Base-by-base conservation (phyloP, 140 eudicot genomes). In the Eryngium alpinum region DNA sequence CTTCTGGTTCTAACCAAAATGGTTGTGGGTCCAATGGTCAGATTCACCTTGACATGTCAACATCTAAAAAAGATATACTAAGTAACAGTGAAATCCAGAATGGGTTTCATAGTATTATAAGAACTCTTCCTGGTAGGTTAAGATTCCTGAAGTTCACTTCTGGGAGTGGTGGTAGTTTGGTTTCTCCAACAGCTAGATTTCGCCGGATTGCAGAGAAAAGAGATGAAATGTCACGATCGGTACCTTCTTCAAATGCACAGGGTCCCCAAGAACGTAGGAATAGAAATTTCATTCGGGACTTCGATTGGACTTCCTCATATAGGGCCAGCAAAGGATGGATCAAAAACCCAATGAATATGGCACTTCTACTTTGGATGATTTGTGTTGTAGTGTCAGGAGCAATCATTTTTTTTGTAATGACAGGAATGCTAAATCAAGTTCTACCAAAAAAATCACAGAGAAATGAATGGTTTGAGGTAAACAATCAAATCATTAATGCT, bases 331-430 rank as follows among this genome's bases (percentile, higher is more conserved):
- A 82, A 75, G 32, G 63, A 78, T 86, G 88, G 88, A 67, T 86
- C 66, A 75, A n/a, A 53, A 86, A 80, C 80, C 88, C 88, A 14
- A 52, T 86, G 82, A 86, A 75, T 32, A 79, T 86, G 86, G 88
- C 63, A 38, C 86, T 86, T 53, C 29, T 86, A 17, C 44, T 83
- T 18, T 86, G 88, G 88, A 75, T 83, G 50, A 76, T 34, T 28
- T 79, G 84, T 83, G 88, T 86, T 25, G 86, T 77, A 9, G 75
- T 83, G 29, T 86, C 88, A 12, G 88, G 88, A 50, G 88, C 88
- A 32, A 83, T 86, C 52, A 79, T 86, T 10, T 86, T 86, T 71
- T 80, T 86, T 14, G 88, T 86, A 38, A 86, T 86, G 88, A 82
- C 88, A 31, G 88, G 88, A 44, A 86, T 86, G 86, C 38, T 86